These are phyloP conservation scores for Cephalotrichum gorgonifer DNA, from an alignment of 2,329 filamentous ascomycete species.

Conservation along the genomic window DNA sequence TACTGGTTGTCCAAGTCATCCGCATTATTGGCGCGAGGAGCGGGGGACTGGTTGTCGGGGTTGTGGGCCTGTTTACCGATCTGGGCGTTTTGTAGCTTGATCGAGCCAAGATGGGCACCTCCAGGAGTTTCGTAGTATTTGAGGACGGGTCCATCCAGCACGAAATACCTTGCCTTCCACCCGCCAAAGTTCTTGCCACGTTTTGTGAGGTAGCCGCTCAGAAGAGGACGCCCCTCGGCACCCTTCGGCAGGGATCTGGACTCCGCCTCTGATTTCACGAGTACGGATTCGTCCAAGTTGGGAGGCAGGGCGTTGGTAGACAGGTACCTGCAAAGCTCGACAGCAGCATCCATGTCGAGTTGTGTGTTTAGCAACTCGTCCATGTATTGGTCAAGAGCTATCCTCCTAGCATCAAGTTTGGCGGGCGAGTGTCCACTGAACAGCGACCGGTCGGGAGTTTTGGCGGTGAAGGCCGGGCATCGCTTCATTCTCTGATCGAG, in stretches of 20 bases:
- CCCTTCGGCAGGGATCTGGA: constrained; percentile 33
- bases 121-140: constrained; percentile 90
- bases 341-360: constrained; percentile 64
- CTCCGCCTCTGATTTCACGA: constrained; percentile 20
- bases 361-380: constrained; percentile 75
- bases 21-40: constrained; percentile 34
- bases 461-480: constrained; percentile 60
- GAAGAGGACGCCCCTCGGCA: constrained; percentile 56
- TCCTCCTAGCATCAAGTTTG: constrained; percentile 78
- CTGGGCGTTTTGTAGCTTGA: constrained; percentile 82
- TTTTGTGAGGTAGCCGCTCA: constrained; percentile 90
- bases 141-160: constrained; percentile 51
- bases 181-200: constrained; percentile 97
- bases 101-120: constrained; percentile 82
- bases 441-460: constrained; percentile 71
- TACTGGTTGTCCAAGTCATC: constrained; percentile 90
- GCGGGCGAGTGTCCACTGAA: constrained; percentile 91
- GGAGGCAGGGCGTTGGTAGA: constrained; percentile 56
- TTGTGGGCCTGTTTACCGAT: constrained; percentile 67
- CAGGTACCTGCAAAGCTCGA: constrained; percentile 80
- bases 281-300: constrained; percentile 44
- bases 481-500: constrained; percentile 75
- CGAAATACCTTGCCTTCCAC: constrained; percentile 76
- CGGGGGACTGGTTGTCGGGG: constrained; percentile 45
- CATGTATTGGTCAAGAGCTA: constrained; percentile 75